Evolutionary conservation across 192 early-diverging fungal species (phyloP), one percentile per base, ranked within the genome.

Genomic region (Entomortierella chlamydospora): DNA sequence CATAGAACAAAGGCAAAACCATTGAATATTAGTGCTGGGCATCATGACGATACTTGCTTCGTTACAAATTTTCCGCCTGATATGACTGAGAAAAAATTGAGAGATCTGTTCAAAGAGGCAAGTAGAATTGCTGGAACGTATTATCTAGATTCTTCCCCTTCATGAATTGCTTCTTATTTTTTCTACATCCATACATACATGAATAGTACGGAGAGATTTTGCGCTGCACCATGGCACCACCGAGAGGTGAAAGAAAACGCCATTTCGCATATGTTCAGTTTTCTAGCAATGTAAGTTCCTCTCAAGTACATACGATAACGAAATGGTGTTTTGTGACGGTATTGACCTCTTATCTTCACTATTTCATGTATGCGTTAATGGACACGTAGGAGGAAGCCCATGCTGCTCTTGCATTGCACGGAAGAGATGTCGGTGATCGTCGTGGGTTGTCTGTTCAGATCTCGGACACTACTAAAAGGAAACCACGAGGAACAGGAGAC

Each of bases 31-130:
- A 61, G 62, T 31, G 34, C 55, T 52, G 76, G 76, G 33, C 68
- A 68, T 4, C 76, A 70, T 55, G 61, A 53, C 0, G 68, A 79
- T 25, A 70, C 76, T 2, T 79, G 68, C 57, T 79, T 70, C 61
- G 68, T 79, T 10, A 52, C 51, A 15, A 79, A 79, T 51, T 79
- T 79, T 55, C 57, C 43, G 12, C 25, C 2, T 18, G 23, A 31
- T 0, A 70, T 59, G 52, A 79, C 68, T 25, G 68, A 70, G 20
- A 30, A 54, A 11, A 55, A 43, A 8, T 23, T 79, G 43, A 65
- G 60, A 11, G 51, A 64, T 25, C 8, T 79, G 15, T 79, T 79
- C 20, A 25, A 57, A 29, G 61, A 70, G 57, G 76, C 64, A 66
- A 57, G 34, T 37, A 4, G 4, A 37, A 7, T 25, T 1, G 10